Evolutionary conservation across 371 early-diverging fungal species (phyloP), one percentile per base, ranked within the genome.

Genomic region (Rhizopus arrhizus): DNA sequence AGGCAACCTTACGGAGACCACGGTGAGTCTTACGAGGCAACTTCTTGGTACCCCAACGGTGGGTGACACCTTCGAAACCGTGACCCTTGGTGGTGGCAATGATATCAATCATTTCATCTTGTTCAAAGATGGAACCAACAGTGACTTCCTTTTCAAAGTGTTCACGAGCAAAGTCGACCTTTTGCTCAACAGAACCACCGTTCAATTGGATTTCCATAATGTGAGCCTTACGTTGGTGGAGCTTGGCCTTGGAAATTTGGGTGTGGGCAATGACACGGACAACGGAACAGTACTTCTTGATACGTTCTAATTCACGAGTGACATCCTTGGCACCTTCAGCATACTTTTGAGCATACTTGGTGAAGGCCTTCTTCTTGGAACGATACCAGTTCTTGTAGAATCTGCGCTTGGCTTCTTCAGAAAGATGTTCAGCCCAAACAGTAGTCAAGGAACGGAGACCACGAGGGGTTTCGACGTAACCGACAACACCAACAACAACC

Each of bases 31-130:
- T 99, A 81, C 99, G 90, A 59, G 99, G 99, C 66, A 98, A 93
- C 90, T 97, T 99, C 89, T 96, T 98, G 83, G 97, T 96, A 73
- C 99, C 99, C 98, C 98, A 99, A 91, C 99, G 97, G 77, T 92
- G 93, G 64, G 98, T 96, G 76, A 97, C 97, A 86, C 99, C 99
- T 85, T 95, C 93, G 87, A 92, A 96, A 87, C 99, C 99, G 83
- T 98, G 92, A 90, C 99, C 99, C 89, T 99, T 97, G 85, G 99
- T 99, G 60, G 99, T 95, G 73, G 96, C 98, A 71, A 99, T 97
- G 73, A 95, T 83, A 84, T 99, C 99, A 64, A 99, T 90, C 89
- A 96, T 93, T 87, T 99, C 99, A 80, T 99, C 93, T 82, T 92
- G 90, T 75, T 90, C 91, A 78, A 99, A 98, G 73, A 99, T 89